Evolutionary conservation across 2,329 filamentous ascomycete species (phyloP), one percentile per base, ranked within the genome.

Genomic region (Cordyceps cateniannulata): DNA sequence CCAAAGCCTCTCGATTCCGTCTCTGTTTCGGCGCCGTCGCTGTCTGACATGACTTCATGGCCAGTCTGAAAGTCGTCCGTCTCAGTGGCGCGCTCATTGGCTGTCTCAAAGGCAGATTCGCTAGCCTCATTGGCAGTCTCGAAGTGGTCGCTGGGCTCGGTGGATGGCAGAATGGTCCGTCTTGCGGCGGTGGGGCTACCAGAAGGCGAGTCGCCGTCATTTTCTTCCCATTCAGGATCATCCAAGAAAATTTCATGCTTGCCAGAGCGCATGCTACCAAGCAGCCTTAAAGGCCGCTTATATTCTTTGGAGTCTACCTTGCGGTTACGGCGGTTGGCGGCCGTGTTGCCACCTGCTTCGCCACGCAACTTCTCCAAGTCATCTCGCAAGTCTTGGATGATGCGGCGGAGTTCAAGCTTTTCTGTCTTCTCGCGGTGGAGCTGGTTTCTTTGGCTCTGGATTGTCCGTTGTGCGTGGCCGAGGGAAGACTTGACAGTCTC

Each of bases 361-460:
- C 79, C 84, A 62, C 86, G 84, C 51, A 85, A 75, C 73, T 91
- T 81, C 69, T 89, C 95, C 29, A 99, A 77, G 69, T 99, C 95
- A 71, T 99, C 95, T 40, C 93, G 87, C 25, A 93, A 89, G 69
- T 99, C 95, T 76, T 98, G 93, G 32, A 98, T 84, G 83, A 99
- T 91, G 62, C 93, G 89, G 75, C 91, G 93, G 59, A 98, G 84
- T 75, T 99, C 95, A 29, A 98, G 84, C 79, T 97, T 99, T 74
- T 99, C 95, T 0, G 93, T 97, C 85, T 98, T 99, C 74, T 99
- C 95, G 38, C 95, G 89, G 73, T 99, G 93, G 51, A 98, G 90
- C 69, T 93, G 96, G 72, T 89, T 92, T 75, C 96, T 92, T 67
- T 98, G 84, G 69, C 91, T 96, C 72, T 98, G 93, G 62, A 99